These are phyloP conservation scores for Umbelopsis vinacea DNA, from an alignment of 192 early-diverging fungal genomes.

Conservation along the genomic window DNA sequence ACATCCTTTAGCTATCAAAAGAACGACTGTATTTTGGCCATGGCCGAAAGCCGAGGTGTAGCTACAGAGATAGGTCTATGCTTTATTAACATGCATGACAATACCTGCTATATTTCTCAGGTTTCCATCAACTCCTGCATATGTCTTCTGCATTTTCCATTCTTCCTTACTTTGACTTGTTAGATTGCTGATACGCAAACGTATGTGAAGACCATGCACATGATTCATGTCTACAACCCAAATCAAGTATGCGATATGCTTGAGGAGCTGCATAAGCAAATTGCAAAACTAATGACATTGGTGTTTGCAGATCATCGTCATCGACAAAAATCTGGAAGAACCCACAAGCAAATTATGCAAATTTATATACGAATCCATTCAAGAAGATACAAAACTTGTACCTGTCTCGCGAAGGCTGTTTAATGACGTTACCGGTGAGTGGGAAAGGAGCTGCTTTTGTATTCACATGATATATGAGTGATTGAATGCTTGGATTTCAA, in stretches of 20 bases:
- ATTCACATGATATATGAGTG: background rate
- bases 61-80: constrained; percentile 53
- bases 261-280: background rate
- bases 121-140: constrained; percentile 34
- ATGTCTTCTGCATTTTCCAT: background rate
- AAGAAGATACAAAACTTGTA: constrained; percentile 32
- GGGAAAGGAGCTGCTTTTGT: background rate
- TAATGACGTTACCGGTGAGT: background rate
- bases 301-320: constrained; percentile 44
- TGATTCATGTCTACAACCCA: constrained; percentile 60
- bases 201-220: constrained; percentile 64
- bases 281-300: constrained; percentile 18
- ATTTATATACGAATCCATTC: constrained; percentile 38
- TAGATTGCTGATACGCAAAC: constrained; percentile 69
- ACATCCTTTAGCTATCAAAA: background rate
- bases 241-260: constrained; percentile 48
- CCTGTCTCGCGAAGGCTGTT: background rate
- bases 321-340: constrained; percentile 51
- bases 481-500: constrained; percentile 1
- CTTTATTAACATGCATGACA: constrained; percentile 54
- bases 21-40: constrained; percentile 40
- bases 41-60: constrained; percentile 59
- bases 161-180: background rate
- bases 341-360: constrained; percentile 56
- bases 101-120: constrained; percentile 65